Evolutionary conservation across 2,329 filamentous ascomycete species (phyloP).

Genomic region (Trichoderma sp.): DNA sequence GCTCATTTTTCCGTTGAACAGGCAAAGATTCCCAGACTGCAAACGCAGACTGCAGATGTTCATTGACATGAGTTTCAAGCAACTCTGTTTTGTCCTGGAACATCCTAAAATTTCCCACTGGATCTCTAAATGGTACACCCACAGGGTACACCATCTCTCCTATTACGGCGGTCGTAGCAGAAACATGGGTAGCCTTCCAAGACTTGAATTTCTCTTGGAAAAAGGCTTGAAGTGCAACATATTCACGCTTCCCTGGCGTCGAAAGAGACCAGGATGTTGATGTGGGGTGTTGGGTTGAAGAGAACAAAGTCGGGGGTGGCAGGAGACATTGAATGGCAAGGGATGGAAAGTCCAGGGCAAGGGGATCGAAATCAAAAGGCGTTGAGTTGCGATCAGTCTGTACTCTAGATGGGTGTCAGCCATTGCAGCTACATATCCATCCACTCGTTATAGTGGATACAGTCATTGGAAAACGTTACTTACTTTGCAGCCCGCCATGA

Average conservation of each 20-base stretch:
- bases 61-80: constrained; percentile 70
- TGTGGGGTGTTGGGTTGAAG: constrained; percentile 76
- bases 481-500: constrained; percentile 84
- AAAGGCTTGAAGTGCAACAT: constrained; percentile 68
- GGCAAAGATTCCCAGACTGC: constrained; percentile 73
- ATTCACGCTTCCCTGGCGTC: constrained; percentile 74
- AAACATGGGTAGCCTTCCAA: constrained; percentile 62
- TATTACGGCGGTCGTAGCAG: constrained; percentile 52
- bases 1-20: constrained; percentile 57
- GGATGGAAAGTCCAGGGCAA: constrained; percentile 82
- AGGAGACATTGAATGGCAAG: constrained; percentile 81
- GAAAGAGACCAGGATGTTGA: constrained; percentile 79
- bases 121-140: constrained; percentile 46
- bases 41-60: constrained; percentile 78
- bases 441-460: background rate
- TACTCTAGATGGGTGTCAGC: constrained; percentile 47
- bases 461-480: constrained; percentile 37
- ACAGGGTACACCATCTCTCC: constrained; percentile 59
- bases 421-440: background rate
- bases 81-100: constrained; percentile 59
- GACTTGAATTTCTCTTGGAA: constrained; percentile 69
- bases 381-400: constrained; percentile 59
- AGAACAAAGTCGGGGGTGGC: constrained; percentile 80
- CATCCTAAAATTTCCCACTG: constrained; percentile 51
- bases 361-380: constrained; percentile 80